Evolutionary conservation across 108 stramenopile genomes (phyloP), one percentile per base, ranked within the genome.

Genomic region (Seminavis robusta): DNA sequence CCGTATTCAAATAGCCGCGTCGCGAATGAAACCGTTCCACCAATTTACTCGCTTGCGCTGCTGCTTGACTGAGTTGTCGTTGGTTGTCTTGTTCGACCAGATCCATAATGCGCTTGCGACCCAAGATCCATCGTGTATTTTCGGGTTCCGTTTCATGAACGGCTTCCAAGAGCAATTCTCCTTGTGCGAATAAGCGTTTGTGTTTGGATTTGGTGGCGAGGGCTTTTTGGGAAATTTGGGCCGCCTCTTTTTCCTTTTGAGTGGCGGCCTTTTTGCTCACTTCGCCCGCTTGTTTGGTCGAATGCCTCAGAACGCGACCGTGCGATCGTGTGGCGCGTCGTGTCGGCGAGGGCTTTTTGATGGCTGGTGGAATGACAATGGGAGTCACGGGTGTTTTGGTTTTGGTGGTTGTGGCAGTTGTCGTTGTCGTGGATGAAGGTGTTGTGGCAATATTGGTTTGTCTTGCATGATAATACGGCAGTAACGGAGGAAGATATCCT

Each of bases 161-260:
- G 0, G 92, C 80, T 61, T 94, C 92, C 33, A 94, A 38, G 6
- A 94, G 64, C 27, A 94, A 50, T 54, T 94, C 88, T 71, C 90
- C 92, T 65, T 94, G 92, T 25, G 77, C 71, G 48, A 71, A 74
- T 31, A n/a, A n/a, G 17, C 50, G 63, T 27, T 59, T 64, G 57
- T 69, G 74, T 39, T 65, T 69, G 21, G 48, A 33, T 36, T 63
- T 58, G n/a, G 23, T 60, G 16, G 17, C 33, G n/a, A 11, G 36
- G 13, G 36, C 36, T 13, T 9, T 13, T 11, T 37, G 11, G 13
- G 3, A 46, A 33, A 3, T 56, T 62, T 47, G 59, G 20, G 20
- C 59, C 52, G 33, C 44, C 46, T 56, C 57, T 20, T 48, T 63
- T 37, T 46, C 41, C 13, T n/a, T n/a, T n/a, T n/a, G n/a, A n/a